Conservation (phyloP, 2,329 filamentous ascomycete genomes). For the Pezicula neosporulosa region DNA sequence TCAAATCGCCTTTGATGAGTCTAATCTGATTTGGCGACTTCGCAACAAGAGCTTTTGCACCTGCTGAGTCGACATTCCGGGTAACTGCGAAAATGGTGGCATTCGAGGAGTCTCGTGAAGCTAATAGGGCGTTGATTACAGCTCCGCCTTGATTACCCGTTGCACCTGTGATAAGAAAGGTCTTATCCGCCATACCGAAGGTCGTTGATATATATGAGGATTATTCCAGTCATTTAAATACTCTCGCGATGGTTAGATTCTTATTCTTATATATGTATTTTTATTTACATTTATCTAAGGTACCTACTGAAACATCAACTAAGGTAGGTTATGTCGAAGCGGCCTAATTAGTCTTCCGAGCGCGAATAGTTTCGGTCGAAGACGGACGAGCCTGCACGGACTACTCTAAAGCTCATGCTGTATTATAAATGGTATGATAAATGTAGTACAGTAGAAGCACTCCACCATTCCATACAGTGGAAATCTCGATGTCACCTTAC, state of each 20-base stretch:
- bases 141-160: slow-evolving; percentile 46
- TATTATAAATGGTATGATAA: no score
- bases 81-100: slow-evolving; percentile 57
- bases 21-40: slow-evolving; percentile 43
- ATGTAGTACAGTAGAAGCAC: no score
- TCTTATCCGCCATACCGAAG: not conserved
- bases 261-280: no score
- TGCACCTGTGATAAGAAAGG: slow-evolving; percentile 39
- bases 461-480: no score
- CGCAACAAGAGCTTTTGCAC: slow-evolving; percentile 43
- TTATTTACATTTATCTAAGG: not conserved
- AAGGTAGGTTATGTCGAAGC: no score
- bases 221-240: not conserved
- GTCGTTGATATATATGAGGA: not conserved
- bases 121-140: slow-evolving; percentile 38
- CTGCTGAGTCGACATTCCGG: slow-evolving; percentile 43
- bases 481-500: no score
- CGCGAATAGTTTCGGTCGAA: no score
- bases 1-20: slow-evolving; percentile 53
- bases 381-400: no score
- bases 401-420: no score
- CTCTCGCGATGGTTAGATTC: not conserved
- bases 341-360: no score
- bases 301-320: not conserved
- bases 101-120: slow-evolving; percentile 12